Percentiles rank a stretch among this genome's conserved stretches.
Evolutionary conservation across 176 grass and related monocot genomes (phyloP).

Genomic region (Aegilops sharonensis): DNA sequence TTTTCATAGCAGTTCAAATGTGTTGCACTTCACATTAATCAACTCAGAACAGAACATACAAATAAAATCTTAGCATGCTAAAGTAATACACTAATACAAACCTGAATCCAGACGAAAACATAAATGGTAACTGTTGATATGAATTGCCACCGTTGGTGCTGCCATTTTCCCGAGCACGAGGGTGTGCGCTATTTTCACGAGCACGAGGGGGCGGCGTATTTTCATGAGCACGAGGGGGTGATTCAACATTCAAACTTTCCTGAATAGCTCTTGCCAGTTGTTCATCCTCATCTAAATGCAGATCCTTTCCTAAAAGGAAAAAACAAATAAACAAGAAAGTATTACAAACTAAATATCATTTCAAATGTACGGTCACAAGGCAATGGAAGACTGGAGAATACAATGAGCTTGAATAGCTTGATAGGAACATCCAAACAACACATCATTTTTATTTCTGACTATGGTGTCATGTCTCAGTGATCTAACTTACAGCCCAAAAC

Average conservation of each 20-base stretch:
- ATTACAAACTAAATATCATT: slow-evolving; percentile 15
- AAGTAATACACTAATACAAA: slow-evolving; percentile 24
- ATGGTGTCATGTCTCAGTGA: neutral
- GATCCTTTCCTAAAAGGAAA: slow-evolving; percentile 57
- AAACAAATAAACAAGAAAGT: slow-evolving; percentile 25
- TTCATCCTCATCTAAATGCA: slow-evolving; percentile 91
- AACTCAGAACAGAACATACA: slow-evolving; percentile 5
- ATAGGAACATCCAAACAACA: neutral
- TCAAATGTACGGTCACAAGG: neutral
- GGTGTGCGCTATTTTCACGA: slow-evolving; percentile 42
- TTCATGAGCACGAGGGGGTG: slow-evolving; percentile 53
- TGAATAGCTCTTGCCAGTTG: slow-evolving; percentile 97
- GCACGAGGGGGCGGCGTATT: slow-evolving; percentile 55
- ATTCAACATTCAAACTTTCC: slow-evolving; percentile 84
- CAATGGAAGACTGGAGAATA: neutral
- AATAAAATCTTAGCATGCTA: slow-evolving; percentile 21
- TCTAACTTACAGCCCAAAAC: neutral
- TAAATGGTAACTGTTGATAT: slow-evolving; percentile 59
- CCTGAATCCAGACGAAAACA: slow-evolving; percentile 90
- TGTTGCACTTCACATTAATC: slow-evolving; percentile 13
- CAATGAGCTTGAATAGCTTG: neutral
- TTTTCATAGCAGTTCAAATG: neutral
- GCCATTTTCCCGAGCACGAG: slow-evolving; percentile 50
- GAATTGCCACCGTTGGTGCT: slow-evolving; percentile 39
- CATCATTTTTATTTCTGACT: neutral